These are phyloP conservation scores for Chrysanthemum makinoi DNA, from an alignment of 129 eudicot genomes.

Conservation along the genomic window DNA sequence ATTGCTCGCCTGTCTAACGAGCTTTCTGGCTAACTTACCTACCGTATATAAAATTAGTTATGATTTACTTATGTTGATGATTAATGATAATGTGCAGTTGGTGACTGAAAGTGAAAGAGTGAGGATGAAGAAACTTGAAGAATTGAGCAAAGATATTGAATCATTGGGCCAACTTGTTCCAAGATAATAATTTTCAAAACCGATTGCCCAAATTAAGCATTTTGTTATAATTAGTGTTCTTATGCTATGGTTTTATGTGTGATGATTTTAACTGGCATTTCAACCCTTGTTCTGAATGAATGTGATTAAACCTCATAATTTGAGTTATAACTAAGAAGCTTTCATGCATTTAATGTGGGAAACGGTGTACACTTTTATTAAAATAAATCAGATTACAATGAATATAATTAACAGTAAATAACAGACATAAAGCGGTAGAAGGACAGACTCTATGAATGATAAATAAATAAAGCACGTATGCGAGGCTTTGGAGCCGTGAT, in stretches of 20 bases:
- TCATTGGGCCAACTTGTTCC: constrained; percentile 32
- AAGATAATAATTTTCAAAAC: constrained; percentile 14
- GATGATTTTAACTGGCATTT: constrained; percentile 22
- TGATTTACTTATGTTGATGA: not conserved
- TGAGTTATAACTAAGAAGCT: not conserved
- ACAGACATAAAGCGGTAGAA: too few species aligned
- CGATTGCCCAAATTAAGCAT: constrained; percentile 5
- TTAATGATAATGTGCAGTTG: constrained; percentile 37
- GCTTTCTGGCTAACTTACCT: too few species aligned
- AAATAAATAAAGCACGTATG: too few species aligned
- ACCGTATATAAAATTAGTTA: too few species aligned
- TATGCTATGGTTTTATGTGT: constrained; percentile 13
- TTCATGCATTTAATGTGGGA: too few species aligned
- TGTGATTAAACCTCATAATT: constrained; percentile 16
- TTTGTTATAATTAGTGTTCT: constrained; percentile 19
- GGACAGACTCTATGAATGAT: too few species aligned
- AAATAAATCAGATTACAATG: too few species aligned
- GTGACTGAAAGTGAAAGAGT: constrained; percentile 76
- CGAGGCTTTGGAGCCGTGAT: too few species aligned
- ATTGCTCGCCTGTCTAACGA: too few species aligned
- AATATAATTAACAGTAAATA: too few species aligned
- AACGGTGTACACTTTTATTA: too few species aligned
- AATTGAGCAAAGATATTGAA: constrained; percentile 68
- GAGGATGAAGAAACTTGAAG: constrained; percentile 85
- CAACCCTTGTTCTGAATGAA: constrained; percentile 12